A percentile compares a stretch with the other conserved stretches of the same genome.
phyloP scores from a whole-genome alignment of 768 basidiomycete species.

The Pleurotus tuoliensis region DNA sequence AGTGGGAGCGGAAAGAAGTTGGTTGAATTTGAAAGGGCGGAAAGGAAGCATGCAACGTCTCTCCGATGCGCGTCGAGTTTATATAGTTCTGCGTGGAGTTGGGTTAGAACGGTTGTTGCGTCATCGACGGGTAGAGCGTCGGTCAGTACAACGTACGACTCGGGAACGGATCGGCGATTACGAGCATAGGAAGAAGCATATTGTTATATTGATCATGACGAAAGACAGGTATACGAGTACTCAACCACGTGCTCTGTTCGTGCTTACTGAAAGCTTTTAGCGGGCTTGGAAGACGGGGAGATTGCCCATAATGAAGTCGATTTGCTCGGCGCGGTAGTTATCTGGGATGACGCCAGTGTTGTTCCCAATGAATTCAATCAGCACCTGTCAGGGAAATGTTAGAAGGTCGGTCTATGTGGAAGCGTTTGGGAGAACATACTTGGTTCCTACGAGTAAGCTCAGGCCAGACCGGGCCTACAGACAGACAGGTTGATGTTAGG shows the following conservation, averaged over 20 bases:
- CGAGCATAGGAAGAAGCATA: background rate
- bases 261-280: too few species aligned
- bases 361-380: constrained; percentile 2
- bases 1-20: background rate
- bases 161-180: background rate
- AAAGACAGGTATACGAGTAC: background rate
- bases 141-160: background rate
- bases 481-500: background rate
- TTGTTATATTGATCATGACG: background rate
- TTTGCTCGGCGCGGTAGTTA: constrained; percentile 4
- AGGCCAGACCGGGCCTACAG: background rate
- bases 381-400: background rate
- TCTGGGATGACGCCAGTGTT: background rate
- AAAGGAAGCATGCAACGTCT: background rate
- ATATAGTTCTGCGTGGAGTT: background rate
- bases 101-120: background rate
- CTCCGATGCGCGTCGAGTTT: background rate
- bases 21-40: background rate
- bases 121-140: background rate
- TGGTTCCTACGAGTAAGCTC: background rate
- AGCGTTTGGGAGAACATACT: background rate
- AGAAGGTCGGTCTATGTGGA: background rate
- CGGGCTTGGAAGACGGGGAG: constrained; percentile 6
- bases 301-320: constrained; percentile 1
- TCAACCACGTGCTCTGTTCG: too few species aligned